Conservation (phyloP, 805 yeast genomes). For the Ogataea glucozyma region DNA sequence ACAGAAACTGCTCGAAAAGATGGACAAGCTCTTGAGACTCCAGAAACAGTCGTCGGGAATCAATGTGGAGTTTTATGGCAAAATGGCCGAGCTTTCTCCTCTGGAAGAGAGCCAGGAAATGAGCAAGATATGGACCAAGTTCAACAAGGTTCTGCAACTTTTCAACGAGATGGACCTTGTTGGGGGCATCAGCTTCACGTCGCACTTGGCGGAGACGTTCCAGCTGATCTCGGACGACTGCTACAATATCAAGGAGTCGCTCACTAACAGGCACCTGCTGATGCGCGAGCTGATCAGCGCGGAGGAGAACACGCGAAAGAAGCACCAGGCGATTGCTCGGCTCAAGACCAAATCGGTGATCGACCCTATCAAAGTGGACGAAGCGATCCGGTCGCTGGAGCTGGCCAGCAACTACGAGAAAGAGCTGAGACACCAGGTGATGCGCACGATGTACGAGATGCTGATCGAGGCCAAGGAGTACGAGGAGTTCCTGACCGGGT, state of each 20-base stretch:
- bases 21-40: conserved; percentile 57
- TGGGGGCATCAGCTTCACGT: conserved; percentile 69
- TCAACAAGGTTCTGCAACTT: conserved; percentile 65
- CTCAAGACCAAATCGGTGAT: conserved; percentile 71
- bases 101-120: conserved; percentile 63
- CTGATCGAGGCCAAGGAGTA: conserved; percentile 67
- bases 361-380: conserved; percentile 88
- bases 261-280: conserved; percentile 86
- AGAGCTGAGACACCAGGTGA: conserved; percentile 71
- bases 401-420: conserved; percentile 76
- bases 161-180: conserved; percentile 77
- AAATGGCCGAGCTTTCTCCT: conserved; percentile 41
- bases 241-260: conserved; percentile 84
- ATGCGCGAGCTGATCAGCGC: conserved; percentile 88
- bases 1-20: conserved; percentile 50
- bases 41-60: conserved; percentile 54
- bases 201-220: conserved; percentile 75
- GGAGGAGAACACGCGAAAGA: conserved; percentile 67
- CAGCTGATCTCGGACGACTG: conserved; percentile 69
- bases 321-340: conserved; percentile 70
- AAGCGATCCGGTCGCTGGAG: conserved; percentile 78
- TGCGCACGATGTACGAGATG: conserved; percentile 85
- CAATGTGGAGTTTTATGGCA: conserved; percentile 46
- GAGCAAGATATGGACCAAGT: conserved; percentile 74
- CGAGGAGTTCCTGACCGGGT: conserved; percentile 52